Evolutionary conservation across 805 yeast genomes (phyloP).

Genomic region (Starmerella bacillaris): DNA sequence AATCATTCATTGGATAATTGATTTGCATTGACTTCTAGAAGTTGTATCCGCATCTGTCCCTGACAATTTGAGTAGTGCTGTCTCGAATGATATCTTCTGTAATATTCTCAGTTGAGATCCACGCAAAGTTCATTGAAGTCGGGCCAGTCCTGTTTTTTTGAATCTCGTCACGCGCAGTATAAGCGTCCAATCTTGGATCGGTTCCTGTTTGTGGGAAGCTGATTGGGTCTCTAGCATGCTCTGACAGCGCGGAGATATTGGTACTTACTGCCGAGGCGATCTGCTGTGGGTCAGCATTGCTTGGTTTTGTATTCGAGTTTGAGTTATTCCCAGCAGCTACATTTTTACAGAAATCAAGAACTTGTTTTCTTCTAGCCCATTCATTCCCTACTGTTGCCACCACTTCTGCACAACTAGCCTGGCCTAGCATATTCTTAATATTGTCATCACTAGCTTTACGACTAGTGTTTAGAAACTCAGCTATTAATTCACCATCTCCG

Average conservation of each 20-base stretch:
- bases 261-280: slow-evolving; percentile 6
- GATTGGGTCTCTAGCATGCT: slow-evolving; percentile 15
- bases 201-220: slow-evolving; percentile 12
- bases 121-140: slow-evolving; percentile 3
- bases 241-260: slow-evolving; percentile 7
- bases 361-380: slow-evolving; percentile 14
- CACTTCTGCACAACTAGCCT: slow-evolving; percentile 14
- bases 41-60: slow-evolving; percentile 12
- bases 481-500: slow-evolving; percentile 16
- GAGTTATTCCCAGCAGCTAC: too few species aligned
- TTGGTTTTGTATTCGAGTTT: background rate
- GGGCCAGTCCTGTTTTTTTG: too few species aligned
- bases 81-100: slow-evolving; percentile 13
- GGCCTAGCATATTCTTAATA: slow-evolving; percentile 17
- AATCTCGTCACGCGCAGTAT: slow-evolving; percentile 16
- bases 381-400: slow-evolving; percentile 10
- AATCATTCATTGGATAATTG: too few species aligned
- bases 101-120: slow-evolving; percentile 12
- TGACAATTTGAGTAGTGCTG: slow-evolving; percentile 9
- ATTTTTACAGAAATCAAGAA: slow-evolving; percentile 11
- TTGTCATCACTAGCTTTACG: slow-evolving; percentile 20
- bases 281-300: background rate
- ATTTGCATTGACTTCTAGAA: too few species aligned
- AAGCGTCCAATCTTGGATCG: slow-evolving; percentile 18
- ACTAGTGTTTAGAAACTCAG: slow-evolving; percentile 19